Evolutionary conservation across 768 basidiomycete species (phyloP), one percentile per base, ranked within the genome.

Genomic region (Boletellus sp.): DNA sequence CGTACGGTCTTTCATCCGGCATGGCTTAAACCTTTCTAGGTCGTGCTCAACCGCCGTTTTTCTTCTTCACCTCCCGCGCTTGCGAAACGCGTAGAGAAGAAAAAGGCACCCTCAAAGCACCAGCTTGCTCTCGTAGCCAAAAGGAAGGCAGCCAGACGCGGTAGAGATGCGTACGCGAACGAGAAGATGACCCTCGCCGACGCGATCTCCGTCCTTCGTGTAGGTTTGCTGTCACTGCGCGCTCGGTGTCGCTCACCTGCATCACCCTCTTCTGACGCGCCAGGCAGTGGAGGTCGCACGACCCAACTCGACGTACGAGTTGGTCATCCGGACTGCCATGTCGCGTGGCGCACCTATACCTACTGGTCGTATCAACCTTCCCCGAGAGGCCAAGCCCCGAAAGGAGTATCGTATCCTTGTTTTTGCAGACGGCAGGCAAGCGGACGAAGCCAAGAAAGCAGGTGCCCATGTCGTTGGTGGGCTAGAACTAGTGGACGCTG

Each of bases 381-480:
- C 94, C 0, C 74, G 83, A 42, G 90, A 94, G 59, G 80, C 87
- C 34, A 90, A 90, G 61, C 67, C 80, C 23, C 83, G 80, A 59
- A 62, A 74, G 31, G 79, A 84, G 58, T 87, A 90, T 52, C 83
- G 79, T 48, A 84, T 98, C 47, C 77, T 96, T n/a, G 93, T 95
- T 26, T 97, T 98, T 60, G 94, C 94, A 4, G 90, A 93, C 58
- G 91, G 91, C 6, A 75, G 82, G 48, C 76, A 79, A 44, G 90
- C 87, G 16, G 88, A 90, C 17, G 84, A 88, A 23, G 96, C 96
- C 0, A 84, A 78, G 68, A 80, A 76, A 37, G 90, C 91, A 4
- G 96, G 96, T 6, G 96, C 94, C 1, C 82, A 92, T 52, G 80
- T 87, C 52, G 90, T 97, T 15, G 96, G 96, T 40, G 95, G 94